Evolutionary conservation across 2,329 filamentous ascomycete species (phyloP), one percentile per base, ranked within the genome.

Genomic region (Nannizzia gypsea): DNA sequence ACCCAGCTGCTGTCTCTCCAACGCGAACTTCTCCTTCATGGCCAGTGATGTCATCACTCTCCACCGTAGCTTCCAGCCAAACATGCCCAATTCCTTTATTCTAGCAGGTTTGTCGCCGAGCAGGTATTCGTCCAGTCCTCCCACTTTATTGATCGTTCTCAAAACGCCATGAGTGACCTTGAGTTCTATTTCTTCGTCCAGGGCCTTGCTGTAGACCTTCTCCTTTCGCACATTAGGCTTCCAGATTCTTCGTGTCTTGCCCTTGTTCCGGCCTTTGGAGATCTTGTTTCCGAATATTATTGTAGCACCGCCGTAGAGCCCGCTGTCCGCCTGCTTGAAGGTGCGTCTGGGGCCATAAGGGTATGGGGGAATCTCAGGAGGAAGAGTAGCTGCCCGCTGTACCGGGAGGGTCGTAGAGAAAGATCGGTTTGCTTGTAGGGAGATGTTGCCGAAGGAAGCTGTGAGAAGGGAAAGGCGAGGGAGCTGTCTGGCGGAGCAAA

Each of bases 61-160:
- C 88, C 90, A 96, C 64, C 93, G 80, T 68, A 99, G 76, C 67
- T 86, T 83, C 93, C 93, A 99, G 5, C 93, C 93, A 65, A 87
- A 87, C 58, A 92, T 84, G 3, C 93, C 93, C 60, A 99, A 78
- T 73, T 96, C 89, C 77, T 86, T 88, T 69, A 97, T 81, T 64
- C 93, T 82, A 44, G 80, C 81, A 15, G 86, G 78, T 75, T 90
- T 93, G 71, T 84, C 82, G 66, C 90, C 90, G 46, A 96, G 79
- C 52, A 99, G 78, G 76, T 99, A 99, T 69, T 90, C 85, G 73
- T 99, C 93, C 64, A 99, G 79, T 6, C 93, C 90, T 62, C 92
- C 92, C 63, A 87, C 84, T 71, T 90, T 92, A 70, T 89, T 85
- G 69, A 97, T 88, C 38, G 77, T 79, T 57, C 77, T 69, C 66